Conservation (phyloP, 495 filamentous ascomycete species). For the Xylaria scruposa region DNA sequence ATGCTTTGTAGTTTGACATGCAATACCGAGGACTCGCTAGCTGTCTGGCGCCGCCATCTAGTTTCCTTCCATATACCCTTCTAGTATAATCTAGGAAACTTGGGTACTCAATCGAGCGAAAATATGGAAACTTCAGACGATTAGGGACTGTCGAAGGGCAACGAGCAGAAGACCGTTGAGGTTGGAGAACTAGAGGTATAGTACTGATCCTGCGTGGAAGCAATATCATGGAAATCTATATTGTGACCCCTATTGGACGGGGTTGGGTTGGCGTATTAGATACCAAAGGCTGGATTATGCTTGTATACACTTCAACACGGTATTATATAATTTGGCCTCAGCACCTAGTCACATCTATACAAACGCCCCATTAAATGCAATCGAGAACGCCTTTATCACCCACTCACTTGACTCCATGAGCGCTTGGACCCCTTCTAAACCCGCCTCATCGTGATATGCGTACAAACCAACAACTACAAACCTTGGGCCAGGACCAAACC, state of each 20-base stretch:
- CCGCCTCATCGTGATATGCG: conserved; percentile 21
- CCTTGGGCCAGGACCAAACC: neutral
- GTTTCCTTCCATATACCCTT: neutral
- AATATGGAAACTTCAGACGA: neutral
- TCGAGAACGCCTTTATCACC: conserved; percentile 16
- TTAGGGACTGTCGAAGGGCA: neutral
- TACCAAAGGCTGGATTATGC: neutral
- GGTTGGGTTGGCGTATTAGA: neutral
- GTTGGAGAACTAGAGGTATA: neutral
- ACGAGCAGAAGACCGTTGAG: neutral
- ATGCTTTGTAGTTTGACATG: neutral
- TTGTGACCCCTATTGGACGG: neutral
- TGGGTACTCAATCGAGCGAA: neutral
- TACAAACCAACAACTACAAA: conserved; percentile 10
- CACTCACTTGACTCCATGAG: neutral
- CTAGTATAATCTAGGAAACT: neutral
- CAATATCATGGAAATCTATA: conserved; percentile 1
- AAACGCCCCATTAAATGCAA: conserved; percentile 27
- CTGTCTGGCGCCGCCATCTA: neutral
- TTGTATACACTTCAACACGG: neutral
- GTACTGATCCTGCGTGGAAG: neutral
- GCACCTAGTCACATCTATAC: conserved; percentile 17
- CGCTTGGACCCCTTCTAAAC: conserved; percentile 1
- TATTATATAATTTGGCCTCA: conserved; percentile 13
- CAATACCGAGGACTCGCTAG: neutral